A percentile compares a stretch with the other conserved stretches of the same genome.
Conservation (phyloP, 2,329 filamentous ascomycete species). For the Scedosporium minutisporum region DNA sequence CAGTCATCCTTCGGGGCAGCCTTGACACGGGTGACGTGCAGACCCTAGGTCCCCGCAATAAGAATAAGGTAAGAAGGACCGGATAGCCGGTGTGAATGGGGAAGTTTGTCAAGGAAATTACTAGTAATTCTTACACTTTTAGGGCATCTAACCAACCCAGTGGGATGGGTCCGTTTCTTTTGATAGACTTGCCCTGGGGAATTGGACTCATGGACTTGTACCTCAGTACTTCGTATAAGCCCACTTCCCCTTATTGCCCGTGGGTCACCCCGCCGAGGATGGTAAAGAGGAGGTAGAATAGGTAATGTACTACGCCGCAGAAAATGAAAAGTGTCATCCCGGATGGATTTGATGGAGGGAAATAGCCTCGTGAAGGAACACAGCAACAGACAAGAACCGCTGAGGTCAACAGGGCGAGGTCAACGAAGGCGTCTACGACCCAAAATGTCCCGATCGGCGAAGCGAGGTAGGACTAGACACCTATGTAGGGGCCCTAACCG, state of each 20-base stretch:
- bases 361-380: background rate
- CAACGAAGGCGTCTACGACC: background rate
- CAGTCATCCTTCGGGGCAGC: background rate
- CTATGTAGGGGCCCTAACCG: background rate
- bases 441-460: background rate
- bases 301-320: background rate
- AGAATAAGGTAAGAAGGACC: no score
- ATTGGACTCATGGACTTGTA: no score
- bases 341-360: background rate
- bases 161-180: background rate
- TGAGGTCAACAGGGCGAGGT: background rate
- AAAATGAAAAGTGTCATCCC: background rate
- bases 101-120: no score
- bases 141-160: background rate
- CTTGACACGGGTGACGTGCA: background rate
- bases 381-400: background rate
- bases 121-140: no score
- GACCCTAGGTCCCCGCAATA: background rate
- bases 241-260: no score
- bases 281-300: background rate
- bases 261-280: background rate
- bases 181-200: background rate
- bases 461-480: background rate
- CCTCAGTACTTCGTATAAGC: no score
- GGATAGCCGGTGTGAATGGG: no score